Base-by-base conservation (phyloP, 148 eudicot species). In the Talinum fruticosum region DNA sequence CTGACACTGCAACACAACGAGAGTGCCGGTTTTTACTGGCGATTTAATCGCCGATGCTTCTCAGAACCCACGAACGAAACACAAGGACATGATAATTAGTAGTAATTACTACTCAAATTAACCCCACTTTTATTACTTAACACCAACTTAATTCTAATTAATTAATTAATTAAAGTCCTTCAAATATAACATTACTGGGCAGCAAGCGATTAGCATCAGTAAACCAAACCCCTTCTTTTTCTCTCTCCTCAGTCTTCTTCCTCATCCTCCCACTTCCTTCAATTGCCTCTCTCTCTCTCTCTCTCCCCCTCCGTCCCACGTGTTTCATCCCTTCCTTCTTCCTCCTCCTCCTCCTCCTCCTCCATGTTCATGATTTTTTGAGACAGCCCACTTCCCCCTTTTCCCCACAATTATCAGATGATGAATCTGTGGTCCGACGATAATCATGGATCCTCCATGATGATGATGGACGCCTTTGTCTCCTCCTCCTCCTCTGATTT, bases 361-460 rank as follows among this genome's bases (percentile, higher is more conserved):
- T 41, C 71, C 73, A 81, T 84, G 78, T 86, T 86, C 74, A 85
- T 81, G 61, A 86, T 81, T 78, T 83, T 80, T 73, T 86, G 79
- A 83, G 81, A 83, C 6, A 15, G 0, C 21, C 59, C 59, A 16
- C 19, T 8, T 8, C 14, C 3, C n/a, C 0, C 15, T 53, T 21
- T 53, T 19, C 59, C n/a, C n/a, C n/a, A n/a, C n/a, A n/a, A 89
- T 80, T 53, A 0, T 26, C 65, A 90, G 81, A 85, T 73, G 89
- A 92, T 88, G 81, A 88, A 86, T 84, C 76, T 75, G 13, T 79
- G 79, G 76, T 77, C 79, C 0, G 26, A 33, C 36, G 69, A 57
- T 30, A 33, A 69, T 69, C 10, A n/a, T 23, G 28, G 29, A 1
- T 30, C 81, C 0, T 82, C 80, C 38, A 15, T 71, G 15, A 34